A percentile compares a stretch with the other conserved stretches of the same genome.
Evolutionary conservation across 352 stramenopile species (phyloP).

Genomic region (Globisporangium yorkense): DNA sequence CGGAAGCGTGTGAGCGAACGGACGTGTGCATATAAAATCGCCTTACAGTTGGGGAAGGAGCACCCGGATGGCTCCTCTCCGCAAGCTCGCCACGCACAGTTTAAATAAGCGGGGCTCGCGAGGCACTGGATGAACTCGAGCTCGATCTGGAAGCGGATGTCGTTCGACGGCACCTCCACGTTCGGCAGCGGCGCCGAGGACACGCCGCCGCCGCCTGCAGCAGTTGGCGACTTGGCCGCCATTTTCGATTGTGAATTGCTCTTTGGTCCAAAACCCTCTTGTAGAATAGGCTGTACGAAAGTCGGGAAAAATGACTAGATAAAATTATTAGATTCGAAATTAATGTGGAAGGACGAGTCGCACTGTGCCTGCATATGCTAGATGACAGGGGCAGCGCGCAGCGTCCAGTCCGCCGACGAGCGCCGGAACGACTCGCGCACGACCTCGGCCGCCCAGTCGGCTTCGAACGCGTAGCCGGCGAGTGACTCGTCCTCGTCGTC

Average conservation of each 20-base stretch:
- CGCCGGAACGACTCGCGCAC: conserved; percentile 1
- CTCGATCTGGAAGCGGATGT: conserved; percentile 91
- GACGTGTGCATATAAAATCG: background rate
- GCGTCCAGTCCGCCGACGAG: conserved; percentile 1
- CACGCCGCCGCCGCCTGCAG: background rate
- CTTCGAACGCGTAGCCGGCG: conserved; percentile 69
- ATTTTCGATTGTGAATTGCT: background rate
- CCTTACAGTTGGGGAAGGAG: background rate
- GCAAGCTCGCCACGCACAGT: conserved; percentile 41
- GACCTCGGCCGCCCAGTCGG: conserved; percentile 61
- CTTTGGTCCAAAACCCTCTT: too few relatives aligned
- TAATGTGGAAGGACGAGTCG: background rate
- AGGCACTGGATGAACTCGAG: conserved; percentile 92
- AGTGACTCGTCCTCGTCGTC: conserved; percentile 39
- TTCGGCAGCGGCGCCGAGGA: conserved; percentile 7
- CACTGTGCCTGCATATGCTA: background rate
- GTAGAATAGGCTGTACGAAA: too few relatives aligned
- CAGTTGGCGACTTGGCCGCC: background rate
- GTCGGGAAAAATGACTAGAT: too few relatives aligned
- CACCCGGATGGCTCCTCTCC: too few relatives aligned
- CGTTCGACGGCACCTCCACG: conserved; percentile 77
- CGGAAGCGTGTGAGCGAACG: too few relatives aligned
- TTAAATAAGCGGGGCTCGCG: conserved; percentile 84
- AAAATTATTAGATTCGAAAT: background rate
- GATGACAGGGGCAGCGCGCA: conserved; percentile 1